Percentiles rank a stretch among this genome's conserved stretches.
Conservation (phyloP, 106 monocot species). For the Acorus gramineus region DNA sequence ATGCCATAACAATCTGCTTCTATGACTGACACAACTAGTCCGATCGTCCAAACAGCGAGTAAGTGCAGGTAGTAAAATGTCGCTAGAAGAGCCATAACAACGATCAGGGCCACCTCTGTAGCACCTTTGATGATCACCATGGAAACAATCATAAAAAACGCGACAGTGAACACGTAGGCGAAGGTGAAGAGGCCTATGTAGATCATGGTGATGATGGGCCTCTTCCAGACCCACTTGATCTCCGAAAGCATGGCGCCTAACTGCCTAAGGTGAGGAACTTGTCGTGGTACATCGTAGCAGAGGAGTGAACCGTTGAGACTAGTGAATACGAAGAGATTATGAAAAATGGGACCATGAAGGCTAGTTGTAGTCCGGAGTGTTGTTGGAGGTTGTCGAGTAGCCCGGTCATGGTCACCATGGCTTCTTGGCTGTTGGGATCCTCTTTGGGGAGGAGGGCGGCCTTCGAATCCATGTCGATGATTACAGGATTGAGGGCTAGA, state of each 20-base stretch:
- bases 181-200: slow-evolving; percentile 12
- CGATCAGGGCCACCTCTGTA: not conserved
- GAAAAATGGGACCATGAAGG: slow-evolving; percentile 1
- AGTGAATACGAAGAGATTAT: not conserved
- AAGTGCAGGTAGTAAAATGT: slow-evolving; percentile 10
- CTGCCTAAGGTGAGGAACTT: not conserved
- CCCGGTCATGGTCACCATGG: not conserved
- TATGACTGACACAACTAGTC: slow-evolving; percentile 17
- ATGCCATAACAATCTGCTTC: slow-evolving; percentile 18
- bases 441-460: slow-evolving; percentile 6
- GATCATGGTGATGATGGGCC: slow-evolving; percentile 2
- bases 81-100: not conserved
- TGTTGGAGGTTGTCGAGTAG: not conserved
- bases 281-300: slow-evolving; percentile 1
- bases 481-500: slow-evolving; percentile 10
- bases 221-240: slow-evolving; percentile 8
- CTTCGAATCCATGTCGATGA: slow-evolving; percentile 13
- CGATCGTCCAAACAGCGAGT: slow-evolving; percentile 17
- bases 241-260: not conserved
- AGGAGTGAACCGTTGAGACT: not conserved
- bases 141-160: slow-evolving; percentile 6
- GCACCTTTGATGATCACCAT: slow-evolving; percentile 11
- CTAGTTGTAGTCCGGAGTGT: not conserved
- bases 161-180: slow-evolving; percentile 3
- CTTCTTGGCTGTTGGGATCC: slow-evolving; percentile 13